These are phyloP conservation scores for Chamaecyparis obtusa DNA, from an alignment of 75 land plant genomes.

Conservation along the genomic window DNA sequence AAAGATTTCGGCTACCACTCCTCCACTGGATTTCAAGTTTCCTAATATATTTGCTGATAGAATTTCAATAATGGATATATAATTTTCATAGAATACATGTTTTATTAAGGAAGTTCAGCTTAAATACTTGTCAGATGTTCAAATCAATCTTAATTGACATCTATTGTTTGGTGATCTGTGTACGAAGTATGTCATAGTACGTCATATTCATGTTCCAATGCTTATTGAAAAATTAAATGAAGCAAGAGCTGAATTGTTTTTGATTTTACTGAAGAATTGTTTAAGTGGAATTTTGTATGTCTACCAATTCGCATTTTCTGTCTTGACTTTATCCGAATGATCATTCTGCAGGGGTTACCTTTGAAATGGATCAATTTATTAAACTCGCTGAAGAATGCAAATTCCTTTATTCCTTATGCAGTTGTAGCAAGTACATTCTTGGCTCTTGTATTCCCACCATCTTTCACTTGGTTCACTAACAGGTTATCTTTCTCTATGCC, in stretches of 20 bases:
- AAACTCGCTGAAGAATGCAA: conserved; percentile 59
- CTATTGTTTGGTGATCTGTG: neutral
- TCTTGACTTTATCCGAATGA: neutral
- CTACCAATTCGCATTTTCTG: neutral
- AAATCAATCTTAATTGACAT: neutral
- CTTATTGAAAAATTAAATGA: neutral
- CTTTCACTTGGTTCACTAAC: conserved; percentile 93
- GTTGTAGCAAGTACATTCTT: conserved; percentile 72
- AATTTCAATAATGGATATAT: neutral
- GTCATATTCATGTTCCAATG: neutral
- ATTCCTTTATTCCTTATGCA: conserved; percentile 69
- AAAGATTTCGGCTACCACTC: neutral
- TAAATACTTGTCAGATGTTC: neutral
- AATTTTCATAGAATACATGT: neutral
- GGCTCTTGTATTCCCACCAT: conserved; percentile 90
- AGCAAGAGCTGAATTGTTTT: neutral
- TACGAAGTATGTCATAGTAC: neutral
- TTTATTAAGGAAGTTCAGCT: neutral
- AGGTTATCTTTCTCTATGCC: conserved; percentile 39
- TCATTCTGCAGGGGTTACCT: neutral
- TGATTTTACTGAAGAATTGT: neutral
- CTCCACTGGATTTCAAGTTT: neutral
- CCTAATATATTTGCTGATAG: neutral
- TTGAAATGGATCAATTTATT: conserved; percentile 12
- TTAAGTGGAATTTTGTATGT: neutral